Conservation (phyloP, 2,329 filamentous ascomycete species). For the Colletotrichum sublineola region DNA sequence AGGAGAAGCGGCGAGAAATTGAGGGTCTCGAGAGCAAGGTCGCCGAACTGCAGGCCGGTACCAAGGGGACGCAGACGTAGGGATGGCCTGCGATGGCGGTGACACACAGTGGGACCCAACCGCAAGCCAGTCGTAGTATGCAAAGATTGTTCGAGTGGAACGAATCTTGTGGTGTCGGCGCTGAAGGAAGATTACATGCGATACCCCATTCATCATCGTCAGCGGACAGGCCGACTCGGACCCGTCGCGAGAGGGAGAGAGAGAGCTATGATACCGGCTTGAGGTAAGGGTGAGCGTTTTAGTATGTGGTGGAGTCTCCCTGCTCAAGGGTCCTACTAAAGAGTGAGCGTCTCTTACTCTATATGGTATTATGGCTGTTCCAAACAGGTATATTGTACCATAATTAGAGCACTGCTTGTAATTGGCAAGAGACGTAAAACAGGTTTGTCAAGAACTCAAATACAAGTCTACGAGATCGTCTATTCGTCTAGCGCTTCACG, state of each 20-base stretch:
- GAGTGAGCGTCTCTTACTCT: background rate
- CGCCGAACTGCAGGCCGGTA: constrained; percentile 49
- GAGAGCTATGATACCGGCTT: background rate
- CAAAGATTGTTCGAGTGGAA: background rate
- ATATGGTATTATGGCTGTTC: background rate
- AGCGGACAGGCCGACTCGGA: background rate
- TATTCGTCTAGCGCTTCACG: background rate
- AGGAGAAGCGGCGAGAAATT: constrained; percentile 56
- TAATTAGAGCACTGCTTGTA: background rate
- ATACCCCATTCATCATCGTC: background rate
- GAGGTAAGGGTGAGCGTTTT: background rate
- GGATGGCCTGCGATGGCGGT: background rate
- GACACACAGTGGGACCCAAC: background rate
- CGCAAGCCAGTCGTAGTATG: background rate
- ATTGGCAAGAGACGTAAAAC: no score
- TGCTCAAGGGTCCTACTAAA: background rate
- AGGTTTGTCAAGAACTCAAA: background rate
- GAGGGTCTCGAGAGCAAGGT: constrained; percentile 55
- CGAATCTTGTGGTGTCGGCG: background rate
- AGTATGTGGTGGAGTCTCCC: no score
- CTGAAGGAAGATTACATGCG: background rate
- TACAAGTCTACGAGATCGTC: background rate
- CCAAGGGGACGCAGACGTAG: constrained; percentile 7
- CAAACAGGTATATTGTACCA: constrained; percentile 4
- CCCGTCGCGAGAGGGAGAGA: background rate